Evolutionary conservation across 352 stramenopile species (phyloP).

Genomic region (Globisporangium spiculum): DNA sequence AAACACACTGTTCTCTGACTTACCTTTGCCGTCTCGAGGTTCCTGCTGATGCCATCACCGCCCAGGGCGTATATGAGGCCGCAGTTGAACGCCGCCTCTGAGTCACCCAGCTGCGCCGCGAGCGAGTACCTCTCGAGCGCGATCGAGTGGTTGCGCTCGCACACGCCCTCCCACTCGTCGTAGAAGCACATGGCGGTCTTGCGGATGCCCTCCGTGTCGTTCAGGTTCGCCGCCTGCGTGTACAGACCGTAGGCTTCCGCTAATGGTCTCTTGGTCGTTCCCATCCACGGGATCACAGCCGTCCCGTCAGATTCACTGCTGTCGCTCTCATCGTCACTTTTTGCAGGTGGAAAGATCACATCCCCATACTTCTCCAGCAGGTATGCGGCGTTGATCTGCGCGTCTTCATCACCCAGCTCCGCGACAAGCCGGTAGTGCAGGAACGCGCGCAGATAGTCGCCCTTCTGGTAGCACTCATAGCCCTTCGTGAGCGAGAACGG

Average conservation of each 20-base stretch:
- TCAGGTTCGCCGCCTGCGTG: constrained; percentile 45
- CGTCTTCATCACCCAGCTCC: constrained; percentile 64
- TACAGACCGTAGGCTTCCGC: constrained; percentile 55
- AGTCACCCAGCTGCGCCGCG: constrained; percentile 51
- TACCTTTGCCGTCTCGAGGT: constrained; percentile 41
- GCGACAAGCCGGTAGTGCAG: constrained; percentile 65
- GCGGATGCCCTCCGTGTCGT: constrained; percentile 71
- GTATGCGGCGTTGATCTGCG: constrained; percentile 66
- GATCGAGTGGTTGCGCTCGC: constrained; percentile 40
- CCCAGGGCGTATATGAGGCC: constrained; percentile 54
- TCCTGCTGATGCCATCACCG: constrained; percentile 39
- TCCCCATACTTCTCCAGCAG: constrained; percentile 59
- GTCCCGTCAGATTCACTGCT: constrained; percentile 9
- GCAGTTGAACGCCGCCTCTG: constrained; percentile 62
- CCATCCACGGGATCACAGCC: constrained; percentile 23
- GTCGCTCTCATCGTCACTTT: neutral
- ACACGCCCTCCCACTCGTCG: constrained; percentile 59
- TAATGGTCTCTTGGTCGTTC: constrained; percentile 26
- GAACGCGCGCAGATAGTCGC: constrained; percentile 64
- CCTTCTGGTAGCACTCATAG: constrained; percentile 59
- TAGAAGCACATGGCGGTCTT: constrained; percentile 65
- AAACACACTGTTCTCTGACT: neutral
- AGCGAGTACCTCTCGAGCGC: constrained; percentile 54
- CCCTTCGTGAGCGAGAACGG: constrained; percentile 69
- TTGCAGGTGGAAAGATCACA: constrained; percentile 25